Base-by-base conservation (phyloP, 2,329 filamentous ascomycete species). In the Aspergillus caelatus region DNA sequence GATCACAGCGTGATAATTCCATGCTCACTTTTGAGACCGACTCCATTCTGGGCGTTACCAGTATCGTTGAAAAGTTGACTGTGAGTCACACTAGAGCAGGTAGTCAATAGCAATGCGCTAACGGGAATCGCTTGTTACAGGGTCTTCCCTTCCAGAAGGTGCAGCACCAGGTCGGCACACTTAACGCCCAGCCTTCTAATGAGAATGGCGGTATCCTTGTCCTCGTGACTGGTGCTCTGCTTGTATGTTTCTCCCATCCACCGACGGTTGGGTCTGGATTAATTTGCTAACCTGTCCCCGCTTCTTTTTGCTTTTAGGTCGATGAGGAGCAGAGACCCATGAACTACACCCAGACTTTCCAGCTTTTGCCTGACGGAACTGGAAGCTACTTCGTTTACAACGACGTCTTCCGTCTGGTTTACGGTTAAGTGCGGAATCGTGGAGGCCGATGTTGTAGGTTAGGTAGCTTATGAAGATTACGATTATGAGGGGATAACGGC, bases 391-490 rank as follows among this genome's bases (percentile, higher is more conserved):
- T 88, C 79, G 91, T 98, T 77, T 90, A 89, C 83, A 97, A 98
- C 85, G 94, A 98, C 79, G 82, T 98, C 78, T 98, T 98, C 89
- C 92, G 92, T 82, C 87, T 98, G 66, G 87, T 97, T 71, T 94
- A 91, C 80, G 53, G 53, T 50, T 55, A 57, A 46, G 30, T 30
- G 45, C 26, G n/a, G 16, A 57, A 30, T 39, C 26, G 5, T 39
- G n/a, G 32, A 21, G 34, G 6, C n/a, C 3, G 34, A 23, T 32
- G 36, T 36, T 46, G 30, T 43, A 46, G 50, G 16, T 26, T 36
- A 30, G 30, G 16, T 23, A 50, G 41, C 43, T 62, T 60, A 68
- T 61, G 67, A 68, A 62, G 54, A 62, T 69, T 59, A 68, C 68
- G 64, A 70, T 63, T 60, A 62, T 21, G 55, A 55, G 34, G 48